Evolutionary conservation across 192 early-diverging fungal species (phyloP).

Genomic region (Backusella liffmaniae): DNA sequence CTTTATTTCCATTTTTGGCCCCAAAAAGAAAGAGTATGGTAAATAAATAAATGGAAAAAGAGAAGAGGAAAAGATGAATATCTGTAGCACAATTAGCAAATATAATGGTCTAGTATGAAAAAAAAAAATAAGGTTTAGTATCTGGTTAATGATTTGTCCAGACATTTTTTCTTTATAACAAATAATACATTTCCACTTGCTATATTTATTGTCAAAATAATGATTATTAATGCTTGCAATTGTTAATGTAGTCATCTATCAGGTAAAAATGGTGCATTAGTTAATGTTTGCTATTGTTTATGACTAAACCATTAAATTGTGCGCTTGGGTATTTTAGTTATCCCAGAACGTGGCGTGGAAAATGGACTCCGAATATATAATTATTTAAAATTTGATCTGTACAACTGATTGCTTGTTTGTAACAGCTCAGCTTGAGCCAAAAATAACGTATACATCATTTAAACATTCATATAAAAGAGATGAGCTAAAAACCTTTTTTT

Average conservation of each 20-base stretch:
- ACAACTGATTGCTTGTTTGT: background rate
- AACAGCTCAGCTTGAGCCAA: no score
- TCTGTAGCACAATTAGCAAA: background rate
- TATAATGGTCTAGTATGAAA: background rate
- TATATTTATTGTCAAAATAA: background rate
- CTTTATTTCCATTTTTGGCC: background rate
- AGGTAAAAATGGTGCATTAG: background rate
- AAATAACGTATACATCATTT: no score
- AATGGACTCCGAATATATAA: background rate
- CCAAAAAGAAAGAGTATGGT: background rate
- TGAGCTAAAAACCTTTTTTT: background rate
- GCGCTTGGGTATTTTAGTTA: conserved; percentile 1
- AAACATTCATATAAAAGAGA: background rate
- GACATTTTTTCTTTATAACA: background rate
- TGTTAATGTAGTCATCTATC: background rate
- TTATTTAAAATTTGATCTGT: background rate
- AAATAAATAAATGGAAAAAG: background rate
- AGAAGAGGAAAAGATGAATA: background rate
- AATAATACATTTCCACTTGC: background rate
- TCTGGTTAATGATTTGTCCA: background rate
- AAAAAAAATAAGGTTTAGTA: background rate
- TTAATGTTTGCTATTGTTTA: background rate
- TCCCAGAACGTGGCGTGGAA: background rate
- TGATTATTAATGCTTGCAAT: background rate
- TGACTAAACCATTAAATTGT: background rate